Conservation (phyloP, 2,329 filamentous ascomycete species). For the Trichophyton mentagrophytes region DNA sequence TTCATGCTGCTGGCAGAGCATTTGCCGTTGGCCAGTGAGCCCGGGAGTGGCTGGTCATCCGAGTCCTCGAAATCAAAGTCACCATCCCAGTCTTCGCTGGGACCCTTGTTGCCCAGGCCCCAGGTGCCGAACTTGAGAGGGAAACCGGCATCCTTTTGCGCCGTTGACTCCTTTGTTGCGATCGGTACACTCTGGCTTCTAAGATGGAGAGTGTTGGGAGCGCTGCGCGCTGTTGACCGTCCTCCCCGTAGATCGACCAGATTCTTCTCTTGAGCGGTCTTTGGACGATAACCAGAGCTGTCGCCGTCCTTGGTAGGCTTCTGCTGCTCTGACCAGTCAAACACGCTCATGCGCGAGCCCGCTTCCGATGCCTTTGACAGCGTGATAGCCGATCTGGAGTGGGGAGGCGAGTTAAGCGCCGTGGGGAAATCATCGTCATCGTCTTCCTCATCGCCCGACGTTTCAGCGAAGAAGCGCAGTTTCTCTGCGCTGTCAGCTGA, state of each 20-base stretch:
- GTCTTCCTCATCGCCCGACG: not conserved
- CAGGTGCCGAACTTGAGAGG: constrained; percentile 51
- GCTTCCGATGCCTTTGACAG: constrained; percentile 4
- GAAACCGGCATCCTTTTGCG: constrained; percentile 38
- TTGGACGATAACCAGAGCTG: constrained; percentile 43
- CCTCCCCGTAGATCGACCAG: constrained; percentile 44
- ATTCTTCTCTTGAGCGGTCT: constrained; percentile 53
- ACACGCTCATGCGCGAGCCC: constrained; percentile 26
- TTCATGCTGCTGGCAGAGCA: constrained; percentile 29
- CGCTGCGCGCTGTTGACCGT: constrained; percentile 44
- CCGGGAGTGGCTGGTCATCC: constrained; percentile 22
- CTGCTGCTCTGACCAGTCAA: constrained; percentile 53
- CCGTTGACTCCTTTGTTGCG: constrained; percentile 35
- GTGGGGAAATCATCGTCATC: not conserved
- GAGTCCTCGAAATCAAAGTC: constrained; percentile 51
- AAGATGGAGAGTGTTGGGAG: constrained; percentile 47
- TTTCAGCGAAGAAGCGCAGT: not conserved
- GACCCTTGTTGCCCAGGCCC: constrained; percentile 53
- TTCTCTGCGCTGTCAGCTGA: not conserved
- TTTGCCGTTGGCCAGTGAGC: constrained; percentile 12
- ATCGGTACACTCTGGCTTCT: constrained; percentile 55
- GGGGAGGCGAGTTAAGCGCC: not conserved
- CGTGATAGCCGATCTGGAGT: constrained; percentile 8
- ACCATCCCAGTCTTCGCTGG: constrained; percentile 56
- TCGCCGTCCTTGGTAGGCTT: constrained; percentile 41